Conservation (phyloP, 495 filamentous ascomycete species). For the Neurospora tetrasperma region DNA sequence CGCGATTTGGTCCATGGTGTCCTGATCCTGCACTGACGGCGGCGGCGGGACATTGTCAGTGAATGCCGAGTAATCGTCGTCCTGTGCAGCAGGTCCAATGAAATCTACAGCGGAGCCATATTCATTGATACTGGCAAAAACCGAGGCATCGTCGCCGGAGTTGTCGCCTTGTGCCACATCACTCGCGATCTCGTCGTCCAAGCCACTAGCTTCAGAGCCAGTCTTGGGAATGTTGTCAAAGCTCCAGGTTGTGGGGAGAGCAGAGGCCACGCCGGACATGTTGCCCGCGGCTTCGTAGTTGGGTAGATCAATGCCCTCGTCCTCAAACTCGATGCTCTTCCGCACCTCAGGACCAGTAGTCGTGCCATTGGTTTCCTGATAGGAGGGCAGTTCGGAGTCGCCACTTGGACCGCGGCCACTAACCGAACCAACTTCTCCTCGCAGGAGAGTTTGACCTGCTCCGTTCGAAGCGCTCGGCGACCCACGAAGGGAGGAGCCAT, state of each 20-base stretch:
- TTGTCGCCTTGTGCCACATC: constrained; percentile 31
- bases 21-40: constrained; percentile 12
- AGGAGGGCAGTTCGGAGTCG: constrained; percentile 12
- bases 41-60: constrained; percentile 3
- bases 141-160: constrained; percentile 12
- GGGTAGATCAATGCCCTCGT: constrained; percentile 19
- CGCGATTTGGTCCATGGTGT: constrained; percentile 15
- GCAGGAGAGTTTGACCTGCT: constrained; percentile 65
- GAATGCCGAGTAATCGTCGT: constrained; percentile 14
- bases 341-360: constrained; percentile 12
- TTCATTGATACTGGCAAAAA: constrained; percentile 1
- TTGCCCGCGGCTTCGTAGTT: constrained; percentile 13
- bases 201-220: constrained; percentile 3
- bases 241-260: constrained; percentile 23
- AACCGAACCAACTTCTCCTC: constrained; percentile 49
- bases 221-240: constrained; percentile 23
- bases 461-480: constrained; percentile 72
- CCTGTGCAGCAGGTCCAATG: constrained; percentile 34
- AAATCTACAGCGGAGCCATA: constrained; percentile 16
- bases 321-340: constrained; percentile 32
- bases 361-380: constrained; percentile 6
- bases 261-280: constrained; percentile 22
- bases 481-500: constrained; percentile 69
- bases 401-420: constrained; percentile 8
- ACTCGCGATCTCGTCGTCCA: constrained; percentile 25